Percentiles rank a stretch among this genome's conserved stretches.
Conservation (phyloP, 192 early-diverging fungal genomes). For the Linnemannia zychae region DNA sequence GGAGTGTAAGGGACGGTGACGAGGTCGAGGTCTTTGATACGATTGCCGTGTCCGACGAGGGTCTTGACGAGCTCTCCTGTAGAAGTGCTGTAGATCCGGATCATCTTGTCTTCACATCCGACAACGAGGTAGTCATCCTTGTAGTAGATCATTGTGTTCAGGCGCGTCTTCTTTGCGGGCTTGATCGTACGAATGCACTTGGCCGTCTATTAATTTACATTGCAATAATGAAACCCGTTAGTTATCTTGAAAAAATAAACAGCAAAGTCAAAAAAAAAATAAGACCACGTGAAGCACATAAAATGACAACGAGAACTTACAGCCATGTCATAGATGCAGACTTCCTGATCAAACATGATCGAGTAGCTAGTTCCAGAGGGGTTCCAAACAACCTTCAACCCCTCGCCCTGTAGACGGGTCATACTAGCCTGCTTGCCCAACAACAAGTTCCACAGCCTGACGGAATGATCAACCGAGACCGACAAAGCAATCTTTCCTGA, state of each 20-base stretch:
- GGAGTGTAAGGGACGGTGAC: slow-evolving; percentile 51
- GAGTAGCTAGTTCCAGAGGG: slow-evolving; percentile 67
- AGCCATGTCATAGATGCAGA: slow-evolving; percentile 68
- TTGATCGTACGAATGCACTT: slow-evolving; percentile 51
- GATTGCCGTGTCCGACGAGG: slow-evolving; percentile 60
- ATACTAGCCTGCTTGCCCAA: slow-evolving; percentile 76
- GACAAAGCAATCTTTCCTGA: slow-evolving; percentile 93
- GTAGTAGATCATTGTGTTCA: slow-evolving; percentile 39
- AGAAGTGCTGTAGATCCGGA: slow-evolving; percentile 65
- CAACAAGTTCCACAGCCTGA: slow-evolving; percentile 84
- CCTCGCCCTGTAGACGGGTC: slow-evolving; percentile 58
- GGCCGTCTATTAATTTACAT: slow-evolving; percentile 49
- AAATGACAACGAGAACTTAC: slow-evolving; percentile 55
- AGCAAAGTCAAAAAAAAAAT: not conserved
- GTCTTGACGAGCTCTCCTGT: slow-evolving; percentile 61
- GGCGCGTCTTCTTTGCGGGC: slow-evolving; percentile 43
- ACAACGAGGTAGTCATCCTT: slow-evolving; percentile 66
- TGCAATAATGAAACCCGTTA: not conserved
- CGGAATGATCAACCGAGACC: slow-evolving; percentile 79
- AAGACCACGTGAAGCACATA: not conserved
- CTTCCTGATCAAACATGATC: slow-evolving; percentile 68
- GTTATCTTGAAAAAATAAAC: not conserved
- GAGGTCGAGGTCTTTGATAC: slow-evolving; percentile 64
- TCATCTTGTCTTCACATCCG: slow-evolving; percentile 73
- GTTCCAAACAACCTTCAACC: slow-evolving; percentile 68